Evolutionary conservation across 768 basidiomycete species (phyloP).

Genomic region (Pholiota microspora): DNA sequence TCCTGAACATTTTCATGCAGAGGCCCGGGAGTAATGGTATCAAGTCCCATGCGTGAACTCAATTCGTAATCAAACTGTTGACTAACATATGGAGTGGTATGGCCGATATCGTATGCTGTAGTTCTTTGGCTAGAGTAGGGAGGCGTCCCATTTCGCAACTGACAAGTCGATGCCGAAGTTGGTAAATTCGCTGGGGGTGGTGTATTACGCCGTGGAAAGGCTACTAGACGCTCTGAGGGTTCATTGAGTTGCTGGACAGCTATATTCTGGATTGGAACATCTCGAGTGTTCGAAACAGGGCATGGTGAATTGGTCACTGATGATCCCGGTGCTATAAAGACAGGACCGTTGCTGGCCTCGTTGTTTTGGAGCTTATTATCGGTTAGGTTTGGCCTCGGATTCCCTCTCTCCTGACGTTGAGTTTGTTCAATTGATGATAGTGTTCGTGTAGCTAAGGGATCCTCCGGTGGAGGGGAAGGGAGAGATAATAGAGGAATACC

Average conservation of each 20-base stretch:
- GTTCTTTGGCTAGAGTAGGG: no score
- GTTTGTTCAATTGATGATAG: neutral
- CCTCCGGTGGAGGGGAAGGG: constrained; percentile 1
- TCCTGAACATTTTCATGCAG: constrained; percentile 1
- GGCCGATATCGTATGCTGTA: no score
- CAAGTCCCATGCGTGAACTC: constrained; percentile 17
- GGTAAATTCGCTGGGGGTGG: neutral
- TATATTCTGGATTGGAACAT: neutral
- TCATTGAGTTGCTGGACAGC: neutral
- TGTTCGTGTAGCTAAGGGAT: neutral
- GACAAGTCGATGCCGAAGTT: no score
- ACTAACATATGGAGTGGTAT: no score
- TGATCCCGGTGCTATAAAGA: neutral
- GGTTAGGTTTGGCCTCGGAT: neutral
- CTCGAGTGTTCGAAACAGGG: no score
- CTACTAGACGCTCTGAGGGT: neutral
- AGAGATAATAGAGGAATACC: constrained; percentile 7
- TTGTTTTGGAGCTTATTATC: neutral
- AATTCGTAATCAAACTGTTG: constrained; percentile 1
- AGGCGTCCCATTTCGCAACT: no score
- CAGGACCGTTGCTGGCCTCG: neutral
- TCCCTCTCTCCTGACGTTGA: neutral
- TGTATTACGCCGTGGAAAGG: neutral
- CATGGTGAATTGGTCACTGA: no score
- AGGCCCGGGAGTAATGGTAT: neutral